Evolutionary conservation across 352 stramenopile species (phyloP), one percentile per base, ranked within the genome.

Genomic region (Pelagophyceae sp.): DNA sequence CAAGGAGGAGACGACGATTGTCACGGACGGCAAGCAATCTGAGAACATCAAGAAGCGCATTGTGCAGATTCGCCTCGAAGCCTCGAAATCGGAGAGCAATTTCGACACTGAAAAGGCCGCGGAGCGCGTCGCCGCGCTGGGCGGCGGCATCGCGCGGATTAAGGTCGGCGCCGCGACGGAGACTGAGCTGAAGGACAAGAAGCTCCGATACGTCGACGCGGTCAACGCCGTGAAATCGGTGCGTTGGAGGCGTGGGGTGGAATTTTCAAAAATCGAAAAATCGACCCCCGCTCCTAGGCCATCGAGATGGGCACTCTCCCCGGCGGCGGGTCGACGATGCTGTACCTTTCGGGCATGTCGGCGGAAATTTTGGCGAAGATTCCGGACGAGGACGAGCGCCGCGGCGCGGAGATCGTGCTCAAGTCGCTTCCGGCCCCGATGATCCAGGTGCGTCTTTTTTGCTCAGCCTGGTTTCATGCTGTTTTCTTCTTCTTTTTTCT

Each of bases 141-240:
- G 88, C 11, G 90, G 90, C 63, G 90, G 90, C 72, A 92, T 94
- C 82, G 89, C 89, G 32, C 79, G 87, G 35, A 93, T 95, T 78
- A 93, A 95, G 84, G 88, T 94, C 40, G 90, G 90, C 70, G 90
- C 89, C 45, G 89, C 88, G 5, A 94, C 88, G 17, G 90, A 95
- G 81, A 93, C 88, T 6, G 90, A 95, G 80, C 78, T 95, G 27
- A 95, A 94, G 84, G 90, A 95, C 76, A 95, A 95, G 85, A 94
- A 94, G 81, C 84, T 93, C n/a, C 81, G 90, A 60, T 92, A 93
- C 79, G 90, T 93, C 72, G 90, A 93, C 86, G 90, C 90, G n/a
- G 76, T 95, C 17, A 93, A 93, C 80, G 91, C 87, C 6, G 88
- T 93, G n/a, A 78, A 90, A 38, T 86, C 77, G 70, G n/a, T n/a